A percentile compares a stretch with the other conserved stretches of the same genome.
phyloP scores from a whole-genome alignment of 305 asterid genomes.

The Petunia hybrid region DNA sequence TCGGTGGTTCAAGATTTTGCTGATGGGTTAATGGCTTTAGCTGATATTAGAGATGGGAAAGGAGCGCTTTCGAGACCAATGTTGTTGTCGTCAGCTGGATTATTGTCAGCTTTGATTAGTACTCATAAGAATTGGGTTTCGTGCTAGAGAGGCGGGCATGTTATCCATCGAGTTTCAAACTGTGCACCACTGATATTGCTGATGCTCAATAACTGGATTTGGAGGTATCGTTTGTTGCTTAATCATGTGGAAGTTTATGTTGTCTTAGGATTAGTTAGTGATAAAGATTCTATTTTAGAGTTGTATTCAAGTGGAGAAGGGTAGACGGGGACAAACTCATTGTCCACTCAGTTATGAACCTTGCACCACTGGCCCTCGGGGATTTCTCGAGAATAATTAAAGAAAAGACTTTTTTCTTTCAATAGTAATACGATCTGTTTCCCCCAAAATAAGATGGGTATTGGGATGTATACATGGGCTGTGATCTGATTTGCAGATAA shows the following conservation, averaged over 20 bases:
- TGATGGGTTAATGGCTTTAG: slow-evolving; percentile 87
- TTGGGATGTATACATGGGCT: not conserved
- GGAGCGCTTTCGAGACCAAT: slow-evolving; percentile 69
- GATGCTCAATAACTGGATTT: not conserved
- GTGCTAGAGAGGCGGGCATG: slow-evolving; percentile 40
- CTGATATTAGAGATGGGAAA: slow-evolving; percentile 78
- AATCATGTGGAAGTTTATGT: not conserved
- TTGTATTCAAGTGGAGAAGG: no score
- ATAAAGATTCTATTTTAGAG: not conserved
- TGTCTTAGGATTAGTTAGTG: not conserved
- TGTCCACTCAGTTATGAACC: no score
- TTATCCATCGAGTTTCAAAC: no score
- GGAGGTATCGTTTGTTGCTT: slow-evolving; percentile 9
- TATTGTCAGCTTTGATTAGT: slow-evolving; percentile 81
- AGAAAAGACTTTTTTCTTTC: no score
- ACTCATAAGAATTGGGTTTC: slow-evolving; percentile 93
- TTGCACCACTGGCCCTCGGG: no score
- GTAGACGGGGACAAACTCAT: no score
- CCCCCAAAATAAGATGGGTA: not conserved
- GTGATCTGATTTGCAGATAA: not conserved
- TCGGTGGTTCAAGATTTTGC: slow-evolving; percentile 88
- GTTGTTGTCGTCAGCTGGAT: slow-evolving; percentile 75
- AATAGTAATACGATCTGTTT: not conserved
- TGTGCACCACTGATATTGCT: not conserved
- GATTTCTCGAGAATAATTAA: no score